A percentile compares a stretch with the other conserved stretches of the same genome.
These are phyloP conservation scores for Diospyros lotus DNA, from an alignment of 148 eudicot species.

Conservation along the genomic window DNA sequence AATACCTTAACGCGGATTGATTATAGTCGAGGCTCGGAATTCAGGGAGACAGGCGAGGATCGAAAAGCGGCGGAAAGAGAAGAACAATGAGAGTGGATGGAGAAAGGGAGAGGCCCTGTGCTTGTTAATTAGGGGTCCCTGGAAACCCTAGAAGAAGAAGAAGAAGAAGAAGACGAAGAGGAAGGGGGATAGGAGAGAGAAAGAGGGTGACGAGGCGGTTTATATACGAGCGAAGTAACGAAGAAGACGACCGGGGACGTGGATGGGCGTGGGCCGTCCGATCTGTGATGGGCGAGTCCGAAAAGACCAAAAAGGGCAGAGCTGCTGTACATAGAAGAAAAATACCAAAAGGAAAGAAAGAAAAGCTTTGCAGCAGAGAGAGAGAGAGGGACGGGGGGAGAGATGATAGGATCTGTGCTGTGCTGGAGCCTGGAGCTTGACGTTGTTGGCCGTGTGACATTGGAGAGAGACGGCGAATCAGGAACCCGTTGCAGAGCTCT, in stretches of 20 bases:
- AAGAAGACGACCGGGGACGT: conserved; percentile 13
- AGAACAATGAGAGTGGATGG: neutral
- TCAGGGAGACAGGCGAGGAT: conserved; percentile 8
- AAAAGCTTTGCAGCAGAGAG: neutral
- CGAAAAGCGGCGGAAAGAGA: neutral
- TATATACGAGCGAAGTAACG: conserved; percentile 8
- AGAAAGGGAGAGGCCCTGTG: neutral
- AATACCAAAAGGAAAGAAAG: conserved; percentile 1
- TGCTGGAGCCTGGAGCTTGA: too few relatives aligned
- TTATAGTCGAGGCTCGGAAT: neutral
- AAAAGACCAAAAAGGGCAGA: conserved; percentile 9
- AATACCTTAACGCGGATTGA: neutral
- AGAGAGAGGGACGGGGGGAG: neutral
- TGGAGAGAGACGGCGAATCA: neutral
- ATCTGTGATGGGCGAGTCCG: neutral
- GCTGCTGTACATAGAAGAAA: neutral
- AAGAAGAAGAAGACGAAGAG: too few relatives aligned
- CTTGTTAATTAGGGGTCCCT: neutral
- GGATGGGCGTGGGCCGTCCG: conserved; percentile 10
- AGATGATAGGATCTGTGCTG: too few relatives aligned
- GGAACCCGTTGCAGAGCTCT: neutral
- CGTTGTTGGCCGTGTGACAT: too few relatives aligned
- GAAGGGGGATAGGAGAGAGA: neutral
- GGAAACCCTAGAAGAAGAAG: conserved; percentile 12
- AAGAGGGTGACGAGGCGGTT: conserved; percentile 1